Evolutionary conservation across 2,329 filamentous ascomycete species (phyloP).

Genomic region (Arthrocladium fulminans): DNA sequence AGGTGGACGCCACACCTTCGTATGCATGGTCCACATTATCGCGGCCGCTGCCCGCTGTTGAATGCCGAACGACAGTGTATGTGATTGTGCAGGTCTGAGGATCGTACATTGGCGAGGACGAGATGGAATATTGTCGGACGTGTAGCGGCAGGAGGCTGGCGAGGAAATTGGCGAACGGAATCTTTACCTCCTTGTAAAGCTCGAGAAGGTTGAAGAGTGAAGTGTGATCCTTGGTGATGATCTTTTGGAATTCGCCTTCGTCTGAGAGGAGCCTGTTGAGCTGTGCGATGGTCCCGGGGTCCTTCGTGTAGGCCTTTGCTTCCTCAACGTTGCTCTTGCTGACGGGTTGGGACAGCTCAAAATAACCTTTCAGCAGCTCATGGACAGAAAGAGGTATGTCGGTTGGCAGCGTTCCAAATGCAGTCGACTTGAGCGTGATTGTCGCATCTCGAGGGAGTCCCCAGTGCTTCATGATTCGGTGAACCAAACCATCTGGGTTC

Average conservation of each 20-base stretch:
- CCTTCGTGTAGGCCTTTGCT: not conserved
- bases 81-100: conserved; percentile 54
- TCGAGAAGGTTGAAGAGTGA: conserved; percentile 57
- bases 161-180: conserved; percentile 60
- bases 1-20: conserved; percentile 61
- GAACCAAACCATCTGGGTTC: conserved; percentile 53
- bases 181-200: conserved; percentile 47
- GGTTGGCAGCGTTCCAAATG: conserved; percentile 36
- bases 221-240: conserved; percentile 48
- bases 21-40: conserved; percentile 33
- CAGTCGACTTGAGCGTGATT: conserved; percentile 49
- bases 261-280: conserved; percentile 24
- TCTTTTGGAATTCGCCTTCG: conserved; percentile 35
- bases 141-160: conserved; percentile 67
- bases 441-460: conserved; percentile 59
- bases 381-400: conserved; percentile 50
- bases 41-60: conserved; percentile 33
- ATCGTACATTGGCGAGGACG: conserved; percentile 58
- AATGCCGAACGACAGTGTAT: conserved; percentile 58
- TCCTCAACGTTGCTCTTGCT: conserved; percentile 47
- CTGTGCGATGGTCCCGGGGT: conserved; percentile 6
- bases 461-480: conserved; percentile 53
- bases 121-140: conserved; percentile 67
- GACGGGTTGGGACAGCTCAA: conserved; percentile 64
- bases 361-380: conserved; percentile 60